Base-by-base conservation (phyloP, 768 basidiomycete species). In the Podaxis pistillaris region DNA sequence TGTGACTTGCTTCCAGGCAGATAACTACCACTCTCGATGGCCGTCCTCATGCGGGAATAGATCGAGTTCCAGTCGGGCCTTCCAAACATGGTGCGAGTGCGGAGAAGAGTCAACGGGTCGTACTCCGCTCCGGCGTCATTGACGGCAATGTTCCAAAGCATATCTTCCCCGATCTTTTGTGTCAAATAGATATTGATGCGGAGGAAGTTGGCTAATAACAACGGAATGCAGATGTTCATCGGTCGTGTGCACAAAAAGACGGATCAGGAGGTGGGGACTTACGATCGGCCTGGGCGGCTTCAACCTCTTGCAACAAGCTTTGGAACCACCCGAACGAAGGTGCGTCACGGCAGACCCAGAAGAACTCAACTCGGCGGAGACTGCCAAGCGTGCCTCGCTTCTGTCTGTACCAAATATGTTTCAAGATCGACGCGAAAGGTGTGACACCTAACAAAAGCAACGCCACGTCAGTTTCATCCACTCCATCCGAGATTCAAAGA, bases 321-420 rank as follows among this genome's bases (percentile, higher is more conserved):
- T 96, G 93, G 85, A 98, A 96, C 95, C 95, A 97, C 68, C 93
- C 94, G 69, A 97, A 94, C n/a, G 91, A 92, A n/a, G 93, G 93
- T n/a, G 91, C 87, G 67, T 95, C 92, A 72, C 92, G 89, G 73
- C 89, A 92, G 65, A 93, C 84, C 95, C 94, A 96, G 78, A 96
- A 92, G 75, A 96, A 96, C 68, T 96, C 93, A 62, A 97, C 96
- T 47, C 91, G 86, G 57, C 89, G 87, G 61, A 98, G 86, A 33
- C 87, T 84, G 36, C 92, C 91, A 38, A 96, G 78, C 63, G 85
- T 82, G 46, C 89, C 88, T 61, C 81, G 83, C 76, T 86, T 87
- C 74, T 96, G 94, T 68, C 87, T 86, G 78, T 96, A 96, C 94
- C 94, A 96, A 64, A 98, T 93, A 71, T 97, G 91, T 77, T 95